Conservation (phyloP, 1,284 basidiomycete genomes). For the Leccinum subatratum region DNA sequence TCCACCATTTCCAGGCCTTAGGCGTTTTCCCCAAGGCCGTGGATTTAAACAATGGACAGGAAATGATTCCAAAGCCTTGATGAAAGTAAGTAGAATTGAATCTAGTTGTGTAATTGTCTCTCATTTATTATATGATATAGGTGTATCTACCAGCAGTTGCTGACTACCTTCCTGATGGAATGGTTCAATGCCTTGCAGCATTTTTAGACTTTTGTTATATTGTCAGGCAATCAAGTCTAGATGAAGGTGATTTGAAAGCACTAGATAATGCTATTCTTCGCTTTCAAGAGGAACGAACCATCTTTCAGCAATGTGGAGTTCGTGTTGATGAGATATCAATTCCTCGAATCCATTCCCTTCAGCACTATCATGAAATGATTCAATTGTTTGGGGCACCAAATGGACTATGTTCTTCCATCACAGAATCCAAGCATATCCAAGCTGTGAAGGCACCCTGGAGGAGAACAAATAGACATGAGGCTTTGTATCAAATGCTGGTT, state of each 20-base stretch:
- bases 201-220: conserved; percentile 8
- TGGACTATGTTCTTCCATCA: no score
- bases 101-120: not conserved
- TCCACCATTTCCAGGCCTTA: not conserved
- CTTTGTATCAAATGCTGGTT: no score
- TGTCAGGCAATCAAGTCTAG: not conserved
- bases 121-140: not conserved
- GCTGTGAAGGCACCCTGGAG: no score
- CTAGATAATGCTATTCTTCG: not conserved
- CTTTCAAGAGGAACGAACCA: no score
- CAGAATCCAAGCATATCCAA: no score
- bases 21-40: no score
- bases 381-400: no score
- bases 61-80: not conserved
- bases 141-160: not conserved
- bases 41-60: not conserved
- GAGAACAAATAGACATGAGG: no score
- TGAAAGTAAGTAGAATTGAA: not conserved
- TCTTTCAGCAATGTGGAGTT: no score
- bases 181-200: conserved; percentile 3
- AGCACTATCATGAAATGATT: no score
- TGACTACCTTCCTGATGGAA: not conserved
- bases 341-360: no score
- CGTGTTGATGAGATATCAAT: no score
- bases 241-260: not conserved